Base-by-base conservation (phyloP, 1,284 basidiomycete species). In the Papiliotrema flavescens region DNA sequence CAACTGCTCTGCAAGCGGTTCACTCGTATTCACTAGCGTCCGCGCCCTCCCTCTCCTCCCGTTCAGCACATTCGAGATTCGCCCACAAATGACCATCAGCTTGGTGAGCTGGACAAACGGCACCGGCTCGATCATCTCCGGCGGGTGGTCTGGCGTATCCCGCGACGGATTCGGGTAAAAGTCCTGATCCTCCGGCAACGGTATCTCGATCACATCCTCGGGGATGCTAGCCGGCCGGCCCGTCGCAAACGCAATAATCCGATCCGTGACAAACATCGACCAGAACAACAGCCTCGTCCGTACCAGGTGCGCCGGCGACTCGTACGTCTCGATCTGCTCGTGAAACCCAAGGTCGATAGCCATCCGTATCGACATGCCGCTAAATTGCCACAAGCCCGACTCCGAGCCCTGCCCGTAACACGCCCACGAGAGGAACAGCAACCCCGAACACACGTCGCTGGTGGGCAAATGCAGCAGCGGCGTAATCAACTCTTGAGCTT, bases 371-470 rank as follows among this genome's bases (percentile, higher is more conserved):
- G 77, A 74, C 70, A 79, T 78, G 4, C 78, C 65, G 34, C 47
- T 56, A 49, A 62, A 71, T 61, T 72, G 61, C 77, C 77, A 79
- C 35, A 78, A 53, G 6, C 76, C 78, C 39, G 71, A 71, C 49
- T 79, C 78, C 0, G 75, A 77, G 47, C 74, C 76, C 59, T 78
- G 77, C 0, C 78, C 78, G 53, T 72, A 79, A 47, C 73, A 73
- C 8, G 73, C 73, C 76, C 77, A 79, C 20, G 77, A 69, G 17
- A 79, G 65, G 9, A 76, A 57, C 1, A 79, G 58, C 11, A 79
- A 60, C 14, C 75, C 77, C 0, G 77, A 76, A 0, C 73, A 69
- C 2, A 71, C 71, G 54, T 79, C 78, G 32, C 68, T 69, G 0
- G 77, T 72, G 0, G 78, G 78, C 2, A 79, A 63, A 40, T 78